A percentile compares a stretch with the other conserved stretches of the same genome.
Evolutionary conservation across 2,329 filamentous ascomycete genomes (phyloP).

Genomic region (Fusarium transvaalense): DNA sequence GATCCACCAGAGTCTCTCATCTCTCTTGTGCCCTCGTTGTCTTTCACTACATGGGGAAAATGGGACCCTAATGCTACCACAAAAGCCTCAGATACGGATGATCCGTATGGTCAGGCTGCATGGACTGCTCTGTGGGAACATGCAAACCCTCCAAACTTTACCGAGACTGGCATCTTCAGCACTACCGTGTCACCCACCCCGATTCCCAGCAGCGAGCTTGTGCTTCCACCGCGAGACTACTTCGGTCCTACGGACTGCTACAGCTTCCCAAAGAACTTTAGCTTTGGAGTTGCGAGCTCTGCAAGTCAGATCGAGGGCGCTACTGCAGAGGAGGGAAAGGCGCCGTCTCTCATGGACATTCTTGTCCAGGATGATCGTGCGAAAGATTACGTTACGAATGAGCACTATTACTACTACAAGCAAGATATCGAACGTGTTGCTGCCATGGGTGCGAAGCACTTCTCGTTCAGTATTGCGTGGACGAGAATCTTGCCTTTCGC

Average conservation of each 20-base stretch:
- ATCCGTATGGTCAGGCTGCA: slow-evolving; percentile 50
- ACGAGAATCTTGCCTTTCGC: slow-evolving; percentile 65
- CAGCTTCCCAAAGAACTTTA: slow-evolving; percentile 62
- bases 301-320: slow-evolving; percentile 63
- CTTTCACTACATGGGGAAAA: slow-evolving; percentile 53
- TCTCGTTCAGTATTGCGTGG: slow-evolving; percentile 66
- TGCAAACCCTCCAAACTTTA: slow-evolving; percentile 53
- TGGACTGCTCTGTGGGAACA: slow-evolving; percentile 53
- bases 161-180: slow-evolving; percentile 48
- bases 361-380: slow-evolving; percentile 45
- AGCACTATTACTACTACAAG: slow-evolving; percentile 68
- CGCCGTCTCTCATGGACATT: slow-evolving; percentile 59
- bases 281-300: slow-evolving; percentile 62
- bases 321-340: slow-evolving; percentile 58
- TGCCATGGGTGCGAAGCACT: slow-evolving; percentile 63
- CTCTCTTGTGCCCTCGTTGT: slow-evolving; percentile 46
- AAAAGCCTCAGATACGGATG: slow-evolving; percentile 47
- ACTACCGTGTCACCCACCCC: slow-evolving; percentile 68
- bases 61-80: slow-evolving; percentile 51
- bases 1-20: slow-evolving; percentile 46
- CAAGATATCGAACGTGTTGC: slow-evolving; percentile 67
- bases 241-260: slow-evolving; percentile 63
- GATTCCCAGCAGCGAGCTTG: slow-evolving; percentile 65
- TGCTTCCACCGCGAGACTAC: slow-evolving; percentile 66
- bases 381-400: slow-evolving; percentile 58